phyloP scores from a whole-genome alignment of 176 grass and related monocot species.

The Puya raimondii region DNA sequence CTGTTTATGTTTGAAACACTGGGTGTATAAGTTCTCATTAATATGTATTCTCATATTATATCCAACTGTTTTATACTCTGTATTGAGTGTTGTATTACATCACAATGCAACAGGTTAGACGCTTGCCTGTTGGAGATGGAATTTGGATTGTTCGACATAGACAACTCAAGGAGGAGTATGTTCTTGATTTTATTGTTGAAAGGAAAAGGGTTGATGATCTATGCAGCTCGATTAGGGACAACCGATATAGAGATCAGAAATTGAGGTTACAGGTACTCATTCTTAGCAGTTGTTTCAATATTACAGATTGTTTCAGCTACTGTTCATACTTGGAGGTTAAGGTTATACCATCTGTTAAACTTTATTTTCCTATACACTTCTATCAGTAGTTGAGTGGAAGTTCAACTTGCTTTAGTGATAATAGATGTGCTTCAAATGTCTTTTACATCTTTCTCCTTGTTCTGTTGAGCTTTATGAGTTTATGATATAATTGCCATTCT shows the following conservation, averaged over 20 bases:
- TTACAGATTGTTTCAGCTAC: not conserved
- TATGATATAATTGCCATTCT: not conserved
- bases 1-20: too few species aligned
- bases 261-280: constrained; percentile 61
- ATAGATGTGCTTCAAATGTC: too few species aligned
- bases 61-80: not conserved
- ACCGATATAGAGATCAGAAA: constrained; percentile 94
- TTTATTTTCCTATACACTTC: too few species aligned
- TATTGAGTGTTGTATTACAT: constrained; percentile 21
- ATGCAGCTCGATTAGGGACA: constrained; percentile 57
- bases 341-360: too few species aligned
- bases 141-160: constrained; percentile 70
- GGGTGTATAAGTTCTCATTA: too few species aligned
- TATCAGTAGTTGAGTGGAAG: too few species aligned
- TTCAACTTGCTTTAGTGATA: too few species aligned
- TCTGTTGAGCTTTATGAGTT: not conserved
- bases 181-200: constrained; percentile 94
- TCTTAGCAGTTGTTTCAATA: constrained; percentile 7
- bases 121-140: constrained; percentile 77
- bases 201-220: constrained; percentile 75
- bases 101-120: constrained; percentile 42
- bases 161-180: constrained; percentile 48
- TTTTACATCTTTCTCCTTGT: too few species aligned
- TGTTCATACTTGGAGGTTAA: too few species aligned
- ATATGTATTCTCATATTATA: too few species aligned